These are phyloP conservation scores for Pseudopediastrum boryanum DNA, from an alignment of 139 green algal genomes.

Conservation along the genomic window DNA sequence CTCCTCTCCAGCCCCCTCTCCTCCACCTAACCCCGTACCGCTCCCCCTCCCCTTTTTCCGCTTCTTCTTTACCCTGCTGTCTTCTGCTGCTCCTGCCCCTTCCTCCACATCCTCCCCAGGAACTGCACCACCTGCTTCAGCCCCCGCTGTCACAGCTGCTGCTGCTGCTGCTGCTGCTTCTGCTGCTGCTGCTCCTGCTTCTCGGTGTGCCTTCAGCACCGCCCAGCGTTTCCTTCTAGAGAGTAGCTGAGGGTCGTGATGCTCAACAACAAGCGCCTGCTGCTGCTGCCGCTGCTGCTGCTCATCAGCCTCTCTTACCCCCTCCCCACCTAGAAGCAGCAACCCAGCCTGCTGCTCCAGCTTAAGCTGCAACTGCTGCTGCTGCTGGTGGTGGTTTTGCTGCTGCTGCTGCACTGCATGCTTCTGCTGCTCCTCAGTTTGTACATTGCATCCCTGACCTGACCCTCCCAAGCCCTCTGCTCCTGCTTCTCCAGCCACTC, in stretches of 20 bases:
- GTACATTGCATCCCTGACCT: not conserved
- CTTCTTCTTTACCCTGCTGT: not conserved
- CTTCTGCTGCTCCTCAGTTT: not conserved
- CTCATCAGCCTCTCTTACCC: not conserved
- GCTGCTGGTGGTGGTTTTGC: not conserved
- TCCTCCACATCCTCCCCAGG: too few species aligned
- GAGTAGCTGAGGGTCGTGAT: not conserved
- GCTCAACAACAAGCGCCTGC: not conserved
- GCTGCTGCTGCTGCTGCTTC: not conserved
- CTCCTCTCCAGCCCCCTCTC: not conserved
- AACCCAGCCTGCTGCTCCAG: not conserved
- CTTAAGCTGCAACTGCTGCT: not conserved
- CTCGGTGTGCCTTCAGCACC: not conserved
- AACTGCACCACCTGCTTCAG: too few species aligned
- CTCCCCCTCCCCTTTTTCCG: not conserved
- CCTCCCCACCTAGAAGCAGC: not conserved
- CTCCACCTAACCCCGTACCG: not conserved
- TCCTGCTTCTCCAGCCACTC: not conserved
- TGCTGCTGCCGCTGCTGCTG: not conserved
- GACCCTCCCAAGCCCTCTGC: not conserved
- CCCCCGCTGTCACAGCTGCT: too few species aligned
- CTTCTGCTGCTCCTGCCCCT: slow-evolving; percentile 6
- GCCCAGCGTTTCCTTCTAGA: not conserved
- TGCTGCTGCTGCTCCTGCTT: not conserved
- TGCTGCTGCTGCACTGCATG: slow-evolving; percentile 7